Evolutionary conservation across 2,329 filamentous ascomycete genomes (phyloP).

Genomic region (Emericellopsis atlantica): DNA sequence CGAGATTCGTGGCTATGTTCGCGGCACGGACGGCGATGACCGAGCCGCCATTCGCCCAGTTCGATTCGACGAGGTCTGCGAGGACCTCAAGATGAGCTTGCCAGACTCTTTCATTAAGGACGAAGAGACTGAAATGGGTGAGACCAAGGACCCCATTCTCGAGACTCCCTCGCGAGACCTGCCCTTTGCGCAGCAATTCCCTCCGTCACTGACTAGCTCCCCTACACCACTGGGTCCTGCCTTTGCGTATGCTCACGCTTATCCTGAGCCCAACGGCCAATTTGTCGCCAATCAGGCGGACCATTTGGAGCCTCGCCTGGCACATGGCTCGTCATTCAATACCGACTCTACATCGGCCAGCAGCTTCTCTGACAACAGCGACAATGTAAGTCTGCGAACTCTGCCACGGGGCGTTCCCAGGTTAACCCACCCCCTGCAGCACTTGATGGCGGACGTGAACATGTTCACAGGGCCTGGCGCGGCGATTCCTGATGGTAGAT

Average conservation of each 20-base stretch:
- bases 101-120: constrained; percentile 6
- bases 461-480: too few relatives aligned
- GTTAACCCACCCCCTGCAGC: too few relatives aligned
- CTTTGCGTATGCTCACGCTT: background rate
- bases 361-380: too few relatives aligned
- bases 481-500: too few relatives aligned
- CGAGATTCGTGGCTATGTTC: constrained; percentile 19
- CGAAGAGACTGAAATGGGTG: constrained; percentile 3
- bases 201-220: background rate
- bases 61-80: constrained; percentile 15
- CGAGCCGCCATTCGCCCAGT: constrained; percentile 14
- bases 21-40: constrained; percentile 12
- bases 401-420: too few relatives aligned
- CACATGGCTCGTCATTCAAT: too few relatives aligned
- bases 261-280: too few relatives aligned
- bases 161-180: background rate
- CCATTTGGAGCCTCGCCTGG: too few relatives aligned
- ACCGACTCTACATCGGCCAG: too few relatives aligned
- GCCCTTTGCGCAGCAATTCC: background rate
- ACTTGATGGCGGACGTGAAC: too few relatives aligned
- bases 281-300: too few relatives aligned
- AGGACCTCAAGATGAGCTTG: constrained; percentile 18
- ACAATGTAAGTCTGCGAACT: too few relatives aligned
- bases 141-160: background rate
- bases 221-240: background rate